These are phyloP conservation scores for Leccinum subtestaceum DNA, from an alignment of 768 basidiomycete species.

Conservation along the genomic window DNA sequence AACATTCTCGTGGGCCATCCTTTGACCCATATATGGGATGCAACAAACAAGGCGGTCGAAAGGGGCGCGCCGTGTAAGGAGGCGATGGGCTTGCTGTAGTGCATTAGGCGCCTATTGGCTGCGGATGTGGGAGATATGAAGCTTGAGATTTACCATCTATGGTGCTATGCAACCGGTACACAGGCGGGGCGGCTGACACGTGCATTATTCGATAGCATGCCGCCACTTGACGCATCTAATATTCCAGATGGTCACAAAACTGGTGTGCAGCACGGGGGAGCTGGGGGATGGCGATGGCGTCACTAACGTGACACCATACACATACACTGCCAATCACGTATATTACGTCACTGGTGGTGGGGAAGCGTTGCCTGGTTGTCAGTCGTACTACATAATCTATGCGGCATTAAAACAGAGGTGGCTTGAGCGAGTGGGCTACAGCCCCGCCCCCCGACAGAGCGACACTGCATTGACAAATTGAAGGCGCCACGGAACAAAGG, in stretches of 20 bases:
- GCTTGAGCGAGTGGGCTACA: neutral
- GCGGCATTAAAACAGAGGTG: neutral
- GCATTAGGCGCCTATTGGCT: neutral
- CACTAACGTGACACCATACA: no score
- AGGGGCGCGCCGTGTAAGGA: neutral
- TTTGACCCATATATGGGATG: neutral
- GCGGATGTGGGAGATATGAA: neutral
- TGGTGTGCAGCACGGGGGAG: neutral
- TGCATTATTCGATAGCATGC: neutral
- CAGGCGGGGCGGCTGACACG: neutral
- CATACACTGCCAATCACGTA: no score
- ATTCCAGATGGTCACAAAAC: neutral
- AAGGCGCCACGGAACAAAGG: neutral
- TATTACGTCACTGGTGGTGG: neutral
- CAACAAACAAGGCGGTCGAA: conserved; percentile 1
- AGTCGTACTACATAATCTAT: no score
- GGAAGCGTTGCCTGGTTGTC: neutral
- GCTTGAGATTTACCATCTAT: neutral
- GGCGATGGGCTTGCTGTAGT: conserved; percentile 23
- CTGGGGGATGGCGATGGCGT: neutral
- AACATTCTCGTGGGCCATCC: neutral
- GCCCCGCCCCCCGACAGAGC: neutral
- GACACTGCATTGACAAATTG: neutral
- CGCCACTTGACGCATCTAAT: neutral
- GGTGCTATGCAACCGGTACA: neutral